Percentiles rank a stretch among this genome's conserved stretches.
These are phyloP conservation scores for Phaeosphaeria sp. DNA, from an alignment of 2,329 filamentous ascomycete species.

Conservation along the genomic window DNA sequence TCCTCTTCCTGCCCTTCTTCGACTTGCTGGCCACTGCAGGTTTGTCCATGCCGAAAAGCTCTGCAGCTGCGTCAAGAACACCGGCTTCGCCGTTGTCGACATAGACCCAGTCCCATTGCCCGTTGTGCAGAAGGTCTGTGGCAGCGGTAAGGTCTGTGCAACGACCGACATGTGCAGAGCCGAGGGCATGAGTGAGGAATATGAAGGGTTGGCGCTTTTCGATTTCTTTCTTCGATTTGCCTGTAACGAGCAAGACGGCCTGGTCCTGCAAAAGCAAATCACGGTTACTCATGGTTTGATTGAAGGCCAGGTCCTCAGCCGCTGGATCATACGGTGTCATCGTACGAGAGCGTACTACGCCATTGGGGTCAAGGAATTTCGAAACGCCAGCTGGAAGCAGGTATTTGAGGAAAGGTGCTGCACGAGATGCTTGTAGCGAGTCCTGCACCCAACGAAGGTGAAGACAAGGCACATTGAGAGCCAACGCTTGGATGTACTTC, in stretches of 20 bases:
- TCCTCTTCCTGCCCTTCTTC: conserved; percentile 53
- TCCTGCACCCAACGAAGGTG: conserved; percentile 80
- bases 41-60: conserved; percentile 51
- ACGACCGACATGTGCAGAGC: conserved; percentile 69
- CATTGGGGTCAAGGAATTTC: conserved; percentile 67
- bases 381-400: conserved; percentile 86
- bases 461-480: conserved; percentile 85
- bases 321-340: conserved; percentile 67
- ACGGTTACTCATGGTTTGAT: conserved; percentile 48
- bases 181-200: conserved; percentile 80
- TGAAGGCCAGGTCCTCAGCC: conserved; percentile 49
- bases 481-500: conserved; percentile 95
- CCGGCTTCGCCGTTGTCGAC: conserved; percentile 72
- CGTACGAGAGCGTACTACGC: conserved; percentile 76
- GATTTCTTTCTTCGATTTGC: conserved; percentile 66
- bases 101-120: conserved; percentile 79
- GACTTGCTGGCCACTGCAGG: conserved; percentile 26
- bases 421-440: conserved; percentile 66
- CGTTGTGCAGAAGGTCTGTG: conserved; percentile 61
- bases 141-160: conserved; percentile 72
- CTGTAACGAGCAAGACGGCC: conserved; percentile 75
- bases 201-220: conserved; percentile 74
- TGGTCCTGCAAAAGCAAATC: conserved; percentile 68
- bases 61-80: conserved; percentile 60
- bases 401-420: conserved; percentile 81